phyloP scores from a whole-genome alignment of 1,139 yeast genomes.

The Kluyveromyces marxianus region DNA sequence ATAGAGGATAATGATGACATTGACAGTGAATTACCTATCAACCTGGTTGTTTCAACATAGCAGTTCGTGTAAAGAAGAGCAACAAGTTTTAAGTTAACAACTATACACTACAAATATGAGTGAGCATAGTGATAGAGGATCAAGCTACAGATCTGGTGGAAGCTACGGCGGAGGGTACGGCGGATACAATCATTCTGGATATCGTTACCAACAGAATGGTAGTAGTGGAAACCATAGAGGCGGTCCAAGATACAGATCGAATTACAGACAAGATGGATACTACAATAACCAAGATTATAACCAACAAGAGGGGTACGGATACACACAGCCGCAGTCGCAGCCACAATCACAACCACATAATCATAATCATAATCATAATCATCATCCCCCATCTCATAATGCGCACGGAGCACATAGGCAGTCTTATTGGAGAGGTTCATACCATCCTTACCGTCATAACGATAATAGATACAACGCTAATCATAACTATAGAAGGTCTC shows the following conservation, averaged over 20 bases:
- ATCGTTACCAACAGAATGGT: constrained; percentile 1
- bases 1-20: no score
- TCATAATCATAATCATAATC: no score
- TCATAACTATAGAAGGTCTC: not conserved
- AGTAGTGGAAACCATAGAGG: not conserved
- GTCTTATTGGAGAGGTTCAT: constrained; percentile 1
- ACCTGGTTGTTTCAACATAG: no score
- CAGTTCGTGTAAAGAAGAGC: no score
- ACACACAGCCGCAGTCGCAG: not conserved
- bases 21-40: no score
- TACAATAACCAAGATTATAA: not conserved
- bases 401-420: constrained; percentile 1
- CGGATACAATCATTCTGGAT: not conserved
- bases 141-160: not conserved
- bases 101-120: not conserved
- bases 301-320: not conserved
- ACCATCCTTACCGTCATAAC: constrained; percentile 1
- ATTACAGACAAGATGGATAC: not conserved
- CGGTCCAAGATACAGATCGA: constrained; percentile 1
- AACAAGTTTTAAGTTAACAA: not conserved
- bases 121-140: not conserved
- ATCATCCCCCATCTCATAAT: not conserved
- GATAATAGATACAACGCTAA: constrained; percentile 1
- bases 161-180: not conserved
- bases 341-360: no score